These are phyloP conservation scores for Sanchytrium tribonematis DNA, from an alignment of 371 early-diverging fungal genomes.

Conservation along the genomic window DNA sequence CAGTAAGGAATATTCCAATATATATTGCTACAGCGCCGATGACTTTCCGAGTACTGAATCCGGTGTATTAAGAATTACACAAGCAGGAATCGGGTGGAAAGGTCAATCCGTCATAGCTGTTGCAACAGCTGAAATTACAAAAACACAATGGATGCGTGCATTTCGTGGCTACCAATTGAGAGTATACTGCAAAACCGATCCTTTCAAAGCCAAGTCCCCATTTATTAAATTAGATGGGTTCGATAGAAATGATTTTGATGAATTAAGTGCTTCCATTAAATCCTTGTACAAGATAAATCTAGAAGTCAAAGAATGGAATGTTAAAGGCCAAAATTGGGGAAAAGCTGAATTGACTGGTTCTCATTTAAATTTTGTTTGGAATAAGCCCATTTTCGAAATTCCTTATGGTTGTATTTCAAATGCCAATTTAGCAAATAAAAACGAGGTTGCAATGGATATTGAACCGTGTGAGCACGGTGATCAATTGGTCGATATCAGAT, in stretches of 20 bases:
- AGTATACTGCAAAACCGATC: slow-evolving; percentile 21
- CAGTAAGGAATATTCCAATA: background rate
- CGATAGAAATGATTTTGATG: slow-evolving; percentile 42
- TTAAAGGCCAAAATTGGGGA: slow-evolving; percentile 92
- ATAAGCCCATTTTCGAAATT: slow-evolving; percentile 64
- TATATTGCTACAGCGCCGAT: background rate
- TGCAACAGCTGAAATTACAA: slow-evolving; percentile 31
- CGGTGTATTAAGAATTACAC: slow-evolving; percentile 36
- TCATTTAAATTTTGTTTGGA: slow-evolving; percentile 44
- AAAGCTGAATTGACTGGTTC: slow-evolving; percentile 54
- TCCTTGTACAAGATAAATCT: slow-evolving; percentile 34
- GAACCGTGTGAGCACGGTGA: slow-evolving; percentile 26
- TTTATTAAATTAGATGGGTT: slow-evolving; percentile 69
- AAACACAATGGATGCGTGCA: slow-evolving; percentile 40
- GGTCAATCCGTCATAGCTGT: slow-evolving; percentile 28
- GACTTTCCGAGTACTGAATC: background rate
- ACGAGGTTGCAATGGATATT: slow-evolving; percentile 76
- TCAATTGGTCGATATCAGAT: slow-evolving; percentile 63
- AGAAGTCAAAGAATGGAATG: slow-evolving; percentile 50
- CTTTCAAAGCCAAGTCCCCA: slow-evolving; percentile 18
- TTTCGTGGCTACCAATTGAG: slow-evolving; percentile 57
- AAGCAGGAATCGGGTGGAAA: slow-evolving; percentile 57
- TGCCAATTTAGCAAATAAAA: slow-evolving; percentile 52
- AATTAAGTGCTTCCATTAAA: slow-evolving; percentile 33
- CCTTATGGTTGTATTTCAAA: slow-evolving; percentile 65